A percentile compares a stretch with the other conserved stretches of the same genome.
These are phyloP conservation scores for Microsporum ferrugineum DNA, from an alignment of 2,329 filamentous ascomycete genomes.

Conservation along the genomic window DNA sequence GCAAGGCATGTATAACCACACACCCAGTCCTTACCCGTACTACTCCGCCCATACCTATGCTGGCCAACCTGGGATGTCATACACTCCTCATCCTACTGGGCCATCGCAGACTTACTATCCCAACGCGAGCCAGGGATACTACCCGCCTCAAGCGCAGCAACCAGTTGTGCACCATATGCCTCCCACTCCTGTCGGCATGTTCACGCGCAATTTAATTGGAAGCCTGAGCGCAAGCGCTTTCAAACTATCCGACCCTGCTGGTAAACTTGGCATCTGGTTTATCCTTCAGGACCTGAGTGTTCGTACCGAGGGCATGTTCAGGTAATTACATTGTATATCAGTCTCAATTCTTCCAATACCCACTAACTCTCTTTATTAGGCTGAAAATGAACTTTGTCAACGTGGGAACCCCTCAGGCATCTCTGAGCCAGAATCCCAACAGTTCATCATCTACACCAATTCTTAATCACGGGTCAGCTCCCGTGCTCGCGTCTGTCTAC, in stretches of 20 bases:
- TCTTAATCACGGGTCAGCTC: constrained; percentile 64
- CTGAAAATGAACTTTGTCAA: constrained; percentile 73
- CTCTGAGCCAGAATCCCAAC: constrained; percentile 17
- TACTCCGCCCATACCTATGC: constrained; percentile 17
- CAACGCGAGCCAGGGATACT: constrained; percentile 5
- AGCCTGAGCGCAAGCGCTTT: constrained; percentile 83
- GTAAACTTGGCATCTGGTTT: constrained; percentile 89
- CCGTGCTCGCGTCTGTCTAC: constrained; percentile 74
- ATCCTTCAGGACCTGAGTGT: constrained; percentile 92
- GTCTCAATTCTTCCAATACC: not conserved
- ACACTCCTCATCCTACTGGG: constrained; percentile 20
- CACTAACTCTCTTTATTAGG: constrained; percentile 24
- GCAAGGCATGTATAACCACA: constrained; percentile 30
- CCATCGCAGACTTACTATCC: constrained; percentile 8
- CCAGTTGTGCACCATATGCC: constrained; percentile 21
- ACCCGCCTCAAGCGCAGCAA: constrained; percentile 5
- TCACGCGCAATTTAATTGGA: constrained; percentile 87
- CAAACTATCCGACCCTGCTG: constrained; percentile 63
- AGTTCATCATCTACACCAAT: constrained; percentile 24
- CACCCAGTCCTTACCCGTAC: constrained; percentile 16
- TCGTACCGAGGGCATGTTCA: constrained; percentile 78
- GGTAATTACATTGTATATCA: constrained; percentile 42
- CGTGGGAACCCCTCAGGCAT: constrained; percentile 47
- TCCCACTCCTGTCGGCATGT: constrained; percentile 61
- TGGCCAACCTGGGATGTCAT: constrained; percentile 21